phyloP scores from a whole-genome alignment of 768 basidiomycete species.

The Gautieria morchelliformis region DNA sequence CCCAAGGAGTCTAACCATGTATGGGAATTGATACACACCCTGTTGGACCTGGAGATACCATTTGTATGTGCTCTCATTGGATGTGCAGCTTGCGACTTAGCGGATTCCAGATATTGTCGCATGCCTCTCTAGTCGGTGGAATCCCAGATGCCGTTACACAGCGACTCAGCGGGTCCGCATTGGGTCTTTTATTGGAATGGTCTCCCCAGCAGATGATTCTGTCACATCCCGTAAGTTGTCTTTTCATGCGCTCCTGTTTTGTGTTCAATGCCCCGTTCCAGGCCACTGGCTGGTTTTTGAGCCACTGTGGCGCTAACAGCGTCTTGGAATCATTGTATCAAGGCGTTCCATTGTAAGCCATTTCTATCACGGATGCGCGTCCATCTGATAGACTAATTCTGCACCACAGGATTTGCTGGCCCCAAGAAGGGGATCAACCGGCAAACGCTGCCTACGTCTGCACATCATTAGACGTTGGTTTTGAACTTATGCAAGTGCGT shows the following conservation, averaged over 20 bases:
- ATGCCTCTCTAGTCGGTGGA: constrained; percentile 11
- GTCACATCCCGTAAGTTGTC: constrained; percentile 14
- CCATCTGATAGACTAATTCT: background rate
- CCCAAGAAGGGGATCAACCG: constrained; percentile 19
- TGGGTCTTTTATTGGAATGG: constrained; percentile 18
- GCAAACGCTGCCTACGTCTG: constrained; percentile 16
- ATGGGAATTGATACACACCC: constrained; percentile 14
- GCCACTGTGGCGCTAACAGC: constrained; percentile 20
- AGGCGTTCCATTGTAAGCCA: constrained; percentile 17
- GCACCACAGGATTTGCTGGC: constrained; percentile 18
- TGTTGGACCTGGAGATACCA: constrained; percentile 16
- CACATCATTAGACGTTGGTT: constrained; percentile 10
- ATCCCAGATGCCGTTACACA: constrained; percentile 14
- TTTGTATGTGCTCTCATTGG: constrained; percentile 13
- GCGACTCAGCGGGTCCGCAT: constrained; percentile 11
- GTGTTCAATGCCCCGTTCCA: background rate
- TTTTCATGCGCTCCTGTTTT: background rate
- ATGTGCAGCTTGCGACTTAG: background rate
- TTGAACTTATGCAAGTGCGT: constrained; percentile 16
- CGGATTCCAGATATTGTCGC: constrained; percentile 14
- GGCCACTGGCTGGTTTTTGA: constrained; percentile 19
- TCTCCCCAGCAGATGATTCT: constrained; percentile 19
- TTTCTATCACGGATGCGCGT: background rate
- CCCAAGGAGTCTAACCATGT: constrained; percentile 14
- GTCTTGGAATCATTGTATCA: constrained; percentile 15